Evolutionary conservation across 768 basidiomycete species (phyloP).

Genomic region (Xanthoconium purpureum): DNA sequence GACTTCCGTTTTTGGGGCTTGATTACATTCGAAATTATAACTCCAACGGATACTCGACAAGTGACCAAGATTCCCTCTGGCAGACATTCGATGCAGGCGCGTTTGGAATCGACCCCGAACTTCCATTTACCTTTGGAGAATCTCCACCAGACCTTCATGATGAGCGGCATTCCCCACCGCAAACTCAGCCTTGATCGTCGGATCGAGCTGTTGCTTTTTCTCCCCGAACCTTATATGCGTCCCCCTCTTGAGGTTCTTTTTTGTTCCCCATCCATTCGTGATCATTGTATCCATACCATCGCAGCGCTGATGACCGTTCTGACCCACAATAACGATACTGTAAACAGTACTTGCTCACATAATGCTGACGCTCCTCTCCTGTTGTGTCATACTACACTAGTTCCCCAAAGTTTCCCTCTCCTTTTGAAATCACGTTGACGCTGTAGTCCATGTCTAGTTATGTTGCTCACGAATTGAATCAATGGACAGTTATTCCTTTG

Average conservation of each 20-base stretch:
- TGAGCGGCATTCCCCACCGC: constrained; percentile 28
- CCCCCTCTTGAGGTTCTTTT: not conserved
- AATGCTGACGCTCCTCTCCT: constrained; percentile 19
- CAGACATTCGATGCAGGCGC: constrained; percentile 68
- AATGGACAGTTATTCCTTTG: not conserved
- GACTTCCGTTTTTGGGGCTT: constrained; percentile 80
- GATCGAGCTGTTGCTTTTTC: constrained; percentile 1
- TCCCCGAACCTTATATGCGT: constrained; percentile 14
- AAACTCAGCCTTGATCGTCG: constrained; percentile 18
- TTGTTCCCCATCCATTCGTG: constrained; percentile 5
- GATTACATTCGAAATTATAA: constrained; percentile 81
- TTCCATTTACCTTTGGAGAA: constrained; percentile 60
- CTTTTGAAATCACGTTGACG: not conserved
- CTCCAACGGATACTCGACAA: constrained; percentile 39
- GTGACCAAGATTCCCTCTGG: constrained; percentile 45
- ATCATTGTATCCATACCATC: constrained; percentile 33
- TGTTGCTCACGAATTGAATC: constrained; percentile 7
- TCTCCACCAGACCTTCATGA: constrained; percentile 29
- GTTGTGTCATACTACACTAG: constrained; percentile 1
- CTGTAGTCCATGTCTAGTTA: constrained; percentile 10
- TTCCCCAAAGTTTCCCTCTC: not conserved
- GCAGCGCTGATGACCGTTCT: constrained; percentile 12
- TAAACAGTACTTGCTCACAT: constrained; percentile 23
- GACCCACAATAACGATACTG: constrained; percentile 21
- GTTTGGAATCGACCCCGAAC: constrained; percentile 75